Base-by-base conservation (phyloP, 2,329 filamentous ascomycete species). In the Mycosphaerella sp. region DNA sequence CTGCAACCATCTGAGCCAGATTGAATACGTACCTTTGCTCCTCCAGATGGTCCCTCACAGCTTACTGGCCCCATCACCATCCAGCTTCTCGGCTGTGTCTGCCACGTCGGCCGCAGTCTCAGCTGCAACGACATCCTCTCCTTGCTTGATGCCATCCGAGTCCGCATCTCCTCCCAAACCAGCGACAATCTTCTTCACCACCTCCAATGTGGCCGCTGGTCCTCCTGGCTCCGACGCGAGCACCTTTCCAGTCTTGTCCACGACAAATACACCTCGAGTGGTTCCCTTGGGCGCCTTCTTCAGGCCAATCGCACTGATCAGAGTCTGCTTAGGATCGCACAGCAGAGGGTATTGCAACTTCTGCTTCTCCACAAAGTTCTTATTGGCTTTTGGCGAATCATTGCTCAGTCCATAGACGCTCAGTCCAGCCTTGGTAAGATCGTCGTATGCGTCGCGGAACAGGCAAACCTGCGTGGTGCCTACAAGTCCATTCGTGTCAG, bases 381-480 rank as follows among this genome's bases (percentile, higher is more conserved):
- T 91, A 76, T 98, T 98, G 66, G 89, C 83, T 74, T 93, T 95
- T 66, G 89, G 84, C 45, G 84, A 87, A 75, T 97, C 93, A 63
- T 82, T 82, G 58, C 88, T 95, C 48, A 98, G 83, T 53, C 93
- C 93, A 70, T 89, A 97, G 74, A 98, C 89, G 68, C 84, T 80
- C 56, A 95, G 82, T 7, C 92, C 92, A 52, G 82, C 86, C 29
- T 83, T 80, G 9, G 86, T 92, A 51, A 97, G 80, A 48, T 84
- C 76, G 45, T 79, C 75, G 74, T 95, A 89, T 23, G 83, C 79
- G 78, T 97, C 91, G 67, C 93, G 86, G 80, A 98, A 97, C 63
- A 92, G 78, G 74, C 91, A 96, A 59, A 80, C 93, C 79, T 98
- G 93, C 55, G 80, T 93, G 53, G 90, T 97, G 79, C 92, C 91